Evolutionary conservation across 2,329 filamentous ascomycete species (phyloP), one percentile per base, ranked within the genome.

Genomic region (Lachnellula suecica): DNA sequence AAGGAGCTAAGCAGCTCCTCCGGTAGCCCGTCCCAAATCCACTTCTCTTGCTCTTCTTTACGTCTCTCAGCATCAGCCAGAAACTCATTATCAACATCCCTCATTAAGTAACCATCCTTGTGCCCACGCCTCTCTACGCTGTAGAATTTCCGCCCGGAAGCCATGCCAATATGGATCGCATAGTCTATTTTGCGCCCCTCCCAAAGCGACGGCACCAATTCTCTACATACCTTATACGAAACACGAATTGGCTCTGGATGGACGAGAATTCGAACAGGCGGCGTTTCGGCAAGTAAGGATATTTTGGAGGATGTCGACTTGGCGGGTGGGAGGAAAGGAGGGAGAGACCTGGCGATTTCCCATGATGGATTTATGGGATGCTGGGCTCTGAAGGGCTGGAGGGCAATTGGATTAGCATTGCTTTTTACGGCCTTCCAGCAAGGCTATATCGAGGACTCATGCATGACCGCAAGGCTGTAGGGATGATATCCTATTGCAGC

Each of bases 111-210:
- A 4, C 86, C 86, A 61, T 89, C 84, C 34, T 88, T 79, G 64
- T 89, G 86, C 0, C 81, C 89, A 31, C 80, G 75, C 10, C 81
- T 78, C 72, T 96, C 91, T 8, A 93, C 74, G 10, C 81, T 79
- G 68, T 93, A 95, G 61, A 82, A 83, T 62, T 69, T 78, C 60
- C 72, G 81, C 63, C 68, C 87, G 66, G 67, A 74, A 0, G 89
- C 88, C 79, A 95, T 91, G 57, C 91, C 91, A 47, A 95, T 87
- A 69, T 95, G 90, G 4, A 96, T 69, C 20, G 84, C 77, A 25
- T 87, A 71, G 68, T 95, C 87, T 49, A 85, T 78, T 44, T 73
- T 70, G 49, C 63, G 66, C 11, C 54, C 47, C n/a, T 59, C 58
- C 58, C 73, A 63, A 44, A 96, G 74, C 4, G 66, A 66, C 1